Percentiles rank a stretch among this genome's conserved stretches.
Conservation (phyloP, 73 alveolate species). For the Paramecium caudatum region DNA sequence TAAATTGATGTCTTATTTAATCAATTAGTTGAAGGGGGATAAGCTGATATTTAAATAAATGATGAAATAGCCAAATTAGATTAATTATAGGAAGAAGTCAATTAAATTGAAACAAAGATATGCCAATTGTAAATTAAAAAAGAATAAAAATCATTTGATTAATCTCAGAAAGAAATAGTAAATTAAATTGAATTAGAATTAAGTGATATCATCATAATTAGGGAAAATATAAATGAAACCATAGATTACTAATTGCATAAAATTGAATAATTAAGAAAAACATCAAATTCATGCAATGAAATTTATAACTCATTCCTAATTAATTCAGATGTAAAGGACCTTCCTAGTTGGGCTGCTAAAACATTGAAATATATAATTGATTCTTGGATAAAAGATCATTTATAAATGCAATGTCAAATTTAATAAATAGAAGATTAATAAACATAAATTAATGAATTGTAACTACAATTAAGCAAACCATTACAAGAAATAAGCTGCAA, state of each 20-base stretch:
- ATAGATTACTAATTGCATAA: slow-evolving; percentile 40
- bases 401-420: neutral
- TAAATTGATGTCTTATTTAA: slow-evolving; percentile 25
- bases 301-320: neutral
- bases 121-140: neutral
- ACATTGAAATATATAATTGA: slow-evolving; percentile 32
- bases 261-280: slow-evolving; percentile 1
- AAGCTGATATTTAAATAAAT: neutral
- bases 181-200: slow-evolving; percentile 39
- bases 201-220: neutral
- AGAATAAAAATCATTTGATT: slow-evolving; percentile 48
- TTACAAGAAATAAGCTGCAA: neutral
- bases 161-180: neutral
- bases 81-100: neutral
- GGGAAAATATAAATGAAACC: slow-evolving; percentile 44
- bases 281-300: neutral
- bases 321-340: slow-evolving; percentile 29
- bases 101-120: neutral
- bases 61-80: neutral
- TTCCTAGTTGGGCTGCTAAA: slow-evolving; percentile 48
- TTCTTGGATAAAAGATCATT: slow-evolving; percentile 33
- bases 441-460: neutral
- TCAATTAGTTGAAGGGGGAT: slow-evolving; percentile 1
- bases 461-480: neutral
- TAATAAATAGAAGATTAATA: neutral